These are phyloP conservation scores for Orbilia brochopaga DNA, from an alignment of 2,329 filamentous ascomycete genomes.

Conservation along the genomic window DNA sequence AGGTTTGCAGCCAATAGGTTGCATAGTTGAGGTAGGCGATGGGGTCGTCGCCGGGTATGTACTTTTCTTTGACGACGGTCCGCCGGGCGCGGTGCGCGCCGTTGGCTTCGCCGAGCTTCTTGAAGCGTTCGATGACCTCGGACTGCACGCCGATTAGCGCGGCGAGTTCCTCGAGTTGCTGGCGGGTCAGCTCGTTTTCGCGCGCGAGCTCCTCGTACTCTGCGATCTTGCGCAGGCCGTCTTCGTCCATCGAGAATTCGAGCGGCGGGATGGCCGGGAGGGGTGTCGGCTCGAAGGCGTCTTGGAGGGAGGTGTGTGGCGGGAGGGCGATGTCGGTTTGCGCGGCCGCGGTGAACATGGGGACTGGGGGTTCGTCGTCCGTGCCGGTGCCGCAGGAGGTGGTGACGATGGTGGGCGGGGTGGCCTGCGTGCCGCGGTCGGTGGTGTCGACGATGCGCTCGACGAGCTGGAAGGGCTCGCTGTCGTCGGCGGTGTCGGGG, in stretches of 20 bases:
- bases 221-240: slow-evolving; percentile 34
- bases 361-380: slow-evolving; percentile 33
- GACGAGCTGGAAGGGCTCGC: slow-evolving; percentile 41
- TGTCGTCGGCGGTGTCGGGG: slow-evolving; percentile 22
- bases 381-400: slow-evolving; percentile 30
- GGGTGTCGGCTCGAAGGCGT: slow-evolving; percentile 25
- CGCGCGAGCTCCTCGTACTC: slow-evolving; percentile 43
- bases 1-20: slow-evolving; percentile 45
- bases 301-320: slow-evolving; percentile 23
- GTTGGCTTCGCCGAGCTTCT: slow-evolving; percentile 42
- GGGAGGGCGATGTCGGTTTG: slow-evolving; percentile 32
- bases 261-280: slow-evolving; percentile 25
- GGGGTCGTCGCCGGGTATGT: slow-evolving; percentile 38
- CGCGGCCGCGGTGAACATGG: slow-evolving; percentile 37
- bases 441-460: slow-evolving; percentile 35
- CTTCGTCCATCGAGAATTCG: slow-evolving; percentile 47
- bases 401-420: slow-evolving; percentile 13
- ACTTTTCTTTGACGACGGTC: slow-evolving; percentile 28
- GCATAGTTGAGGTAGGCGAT: slow-evolving; percentile 48
- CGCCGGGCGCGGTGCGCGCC: slow-evolving; percentile 27
- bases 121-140: slow-evolving; percentile 37
- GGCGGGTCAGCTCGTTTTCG: slow-evolving; percentile 30
- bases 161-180: slow-evolving; percentile 37
- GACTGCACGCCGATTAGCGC: slow-evolving; percentile 37
- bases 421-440: slow-evolving; percentile 38